Evolutionary conservation across 768 basidiomycete genomes (phyloP), one percentile per base, ranked within the genome.

Genomic region (Suillus subalutaceus): DNA sequence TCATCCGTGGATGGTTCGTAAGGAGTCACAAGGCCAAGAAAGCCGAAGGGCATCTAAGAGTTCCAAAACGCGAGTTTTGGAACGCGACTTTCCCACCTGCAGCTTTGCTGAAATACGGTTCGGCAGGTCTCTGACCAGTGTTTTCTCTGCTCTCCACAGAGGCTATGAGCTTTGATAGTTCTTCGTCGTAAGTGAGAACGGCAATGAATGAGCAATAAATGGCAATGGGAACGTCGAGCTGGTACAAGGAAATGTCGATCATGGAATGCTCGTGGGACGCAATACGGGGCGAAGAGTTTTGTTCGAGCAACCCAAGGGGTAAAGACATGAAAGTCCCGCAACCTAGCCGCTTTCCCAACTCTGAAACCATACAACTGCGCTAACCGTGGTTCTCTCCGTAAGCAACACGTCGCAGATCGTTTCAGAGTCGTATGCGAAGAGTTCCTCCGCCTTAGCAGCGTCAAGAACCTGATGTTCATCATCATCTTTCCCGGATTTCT

Each of bases 291-390:
- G 84, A 84, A 32, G 75, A 66, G 2, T 66, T 64, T 12, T 71
- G 72, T 67, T 86, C 83, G 61, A 93, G 79, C 6, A 82, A 78
- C 30, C 78, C 73, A 40, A 90, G 78, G n/a, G 32, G 81, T 80
- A 56, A 82, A 80, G 32, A 90, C 76, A 71, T 94, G 91, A 1
- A 93, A 77, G 66, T 86, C 82, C 35, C 87, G 85, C 20, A 87
- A 85, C 53, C 94, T 84, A 1, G 87, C 78, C 38, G 84, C 83
- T 70, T 88, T 88, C 16, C 90, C 93, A 16, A 86, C 80, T 53
- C 90, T 84, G 75, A 85, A 93, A 16, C 93, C 94, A 72, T 92
- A 92, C 37, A 86, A 69, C 69, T 94, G 92, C 3, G 86, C 83
- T n/a, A 90, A n/a, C 72, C 3, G 91, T 89, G 35, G 86, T 86